Percentiles rank a stretch among this genome's conserved stretches.
These are phyloP conservation scores for Aspergillus neoniger DNA, from an alignment of 2,329 filamentous ascomycete genomes.

Conservation along the genomic window DNA sequence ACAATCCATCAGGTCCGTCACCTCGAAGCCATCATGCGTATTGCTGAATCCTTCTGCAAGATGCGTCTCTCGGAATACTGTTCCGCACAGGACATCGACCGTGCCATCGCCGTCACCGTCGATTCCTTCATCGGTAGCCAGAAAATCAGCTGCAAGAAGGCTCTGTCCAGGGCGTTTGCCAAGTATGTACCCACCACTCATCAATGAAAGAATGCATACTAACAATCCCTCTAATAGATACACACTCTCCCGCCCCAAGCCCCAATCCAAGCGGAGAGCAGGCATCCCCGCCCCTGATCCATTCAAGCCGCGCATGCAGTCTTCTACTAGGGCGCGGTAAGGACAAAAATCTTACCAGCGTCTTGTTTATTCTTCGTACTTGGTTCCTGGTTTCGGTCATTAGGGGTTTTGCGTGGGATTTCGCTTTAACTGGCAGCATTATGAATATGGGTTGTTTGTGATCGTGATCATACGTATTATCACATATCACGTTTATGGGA, in stretches of 20 bases:
- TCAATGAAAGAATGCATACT: not conserved
- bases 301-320: slow-evolving; percentile 16
- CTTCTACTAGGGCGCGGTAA: slow-evolving; percentile 11
- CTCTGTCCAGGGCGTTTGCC: slow-evolving; percentile 87
- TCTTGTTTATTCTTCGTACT: not conserved
- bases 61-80: slow-evolving; percentile 99
- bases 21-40: slow-evolving; percentile 95
- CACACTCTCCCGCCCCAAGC: slow-evolving; percentile 43
- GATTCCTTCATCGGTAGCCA: slow-evolving; percentile 95
- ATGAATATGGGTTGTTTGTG: not conserved
- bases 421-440: not conserved
- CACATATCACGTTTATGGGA: not conserved
- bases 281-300: slow-evolving; percentile 38
- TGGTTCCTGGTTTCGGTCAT: not conserved
- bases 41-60: slow-evolving; percentile 90
- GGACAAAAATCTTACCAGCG: not conserved
- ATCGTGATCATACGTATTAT: not conserved
- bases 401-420: not conserved
- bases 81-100: slow-evolving; percentile 85
- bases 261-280: slow-evolving; percentile 42
- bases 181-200: slow-evolving; percentile 70
- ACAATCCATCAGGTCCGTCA: slow-evolving; percentile 73
- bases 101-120: slow-evolving; percentile 93
- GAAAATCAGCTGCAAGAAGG: slow-evolving; percentile 97
- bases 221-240: slow-evolving; percentile 28